phyloP scores from a whole-genome alignment of 2,329 filamentous ascomycete species.

The Hymenoscyphus salicellus region DNA sequence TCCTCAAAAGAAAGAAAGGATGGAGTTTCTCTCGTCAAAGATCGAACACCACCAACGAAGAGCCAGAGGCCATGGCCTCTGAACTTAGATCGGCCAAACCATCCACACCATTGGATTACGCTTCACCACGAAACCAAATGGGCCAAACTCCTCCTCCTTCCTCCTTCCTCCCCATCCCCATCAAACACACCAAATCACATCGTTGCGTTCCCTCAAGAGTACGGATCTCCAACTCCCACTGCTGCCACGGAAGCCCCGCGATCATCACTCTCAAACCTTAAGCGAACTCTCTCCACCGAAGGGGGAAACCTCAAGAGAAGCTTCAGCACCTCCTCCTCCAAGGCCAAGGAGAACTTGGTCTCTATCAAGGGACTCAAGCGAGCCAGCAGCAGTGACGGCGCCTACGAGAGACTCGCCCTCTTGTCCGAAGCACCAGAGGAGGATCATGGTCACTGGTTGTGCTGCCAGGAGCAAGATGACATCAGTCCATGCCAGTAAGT shows the following conservation, averaged over 20 bases:
- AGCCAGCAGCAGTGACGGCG: background rate
- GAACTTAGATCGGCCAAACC: too few species aligned
- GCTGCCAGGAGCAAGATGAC: conserved; percentile 3
- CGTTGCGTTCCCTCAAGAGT: background rate
- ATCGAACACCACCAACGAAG: too few species aligned
- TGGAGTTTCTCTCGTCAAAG: too few species aligned
- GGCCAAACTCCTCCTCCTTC: too few species aligned
- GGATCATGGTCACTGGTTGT: background rate
- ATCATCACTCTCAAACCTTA: background rate
- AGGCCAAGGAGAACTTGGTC: background rate
- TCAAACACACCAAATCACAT: too few species aligned
- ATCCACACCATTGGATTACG: too few species aligned
- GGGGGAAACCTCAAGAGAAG: background rate
- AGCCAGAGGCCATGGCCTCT: too few species aligned
- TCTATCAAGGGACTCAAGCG: background rate
- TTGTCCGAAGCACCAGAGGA: background rate
- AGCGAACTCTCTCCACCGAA: background rate
- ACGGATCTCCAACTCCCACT: background rate
- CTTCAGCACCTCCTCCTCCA: background rate
- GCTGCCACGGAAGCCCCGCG: background rate
- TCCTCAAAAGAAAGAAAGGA: too few species aligned
- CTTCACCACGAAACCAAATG: too few species aligned
- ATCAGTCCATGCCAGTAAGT: background rate
- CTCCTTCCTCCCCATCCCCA: too few species aligned
- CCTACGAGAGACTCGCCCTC: background rate